Conservation (phyloP, 1,284 basidiomycete species). For the Melanopsichium pennsylvanicum region DNA sequence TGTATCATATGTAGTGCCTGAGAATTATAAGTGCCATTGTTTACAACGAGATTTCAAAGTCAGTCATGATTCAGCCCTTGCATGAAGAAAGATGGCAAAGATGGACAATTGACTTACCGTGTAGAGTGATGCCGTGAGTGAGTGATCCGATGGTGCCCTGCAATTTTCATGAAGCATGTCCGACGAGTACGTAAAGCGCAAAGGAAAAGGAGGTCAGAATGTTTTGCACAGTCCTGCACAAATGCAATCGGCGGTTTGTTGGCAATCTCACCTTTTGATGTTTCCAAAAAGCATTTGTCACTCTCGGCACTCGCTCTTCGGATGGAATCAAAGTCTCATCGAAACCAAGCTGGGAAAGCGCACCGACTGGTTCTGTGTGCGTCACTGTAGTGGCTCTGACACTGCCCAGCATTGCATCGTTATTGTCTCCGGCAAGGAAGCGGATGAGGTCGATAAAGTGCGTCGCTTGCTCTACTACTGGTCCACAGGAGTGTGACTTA, state of each 20-base stretch:
- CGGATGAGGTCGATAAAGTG: conserved; percentile 59
- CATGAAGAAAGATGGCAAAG: too few species aligned
- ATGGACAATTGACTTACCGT: conserved; percentile 23
- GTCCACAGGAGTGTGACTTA: conserved; percentile 52
- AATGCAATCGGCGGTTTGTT: too few species aligned
- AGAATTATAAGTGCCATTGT: too few species aligned
- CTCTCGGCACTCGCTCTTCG: conserved; percentile 29
- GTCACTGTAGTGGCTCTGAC: conserved; percentile 26
- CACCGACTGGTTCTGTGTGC: conserved; percentile 26
- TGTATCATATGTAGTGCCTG: conserved; percentile 30
- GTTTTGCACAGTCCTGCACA: too few species aligned
- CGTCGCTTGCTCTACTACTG: conserved; percentile 63
- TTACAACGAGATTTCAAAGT: too few species aligned
- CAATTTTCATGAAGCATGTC: too few species aligned
- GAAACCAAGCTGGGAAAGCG: conserved; percentile 28
- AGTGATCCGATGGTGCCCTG: conserved; percentile 35
- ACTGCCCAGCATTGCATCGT: conserved; percentile 19
- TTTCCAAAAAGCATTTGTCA: conserved; percentile 46
- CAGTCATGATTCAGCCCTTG: too few species aligned
- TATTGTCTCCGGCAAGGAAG: conserved; percentile 27
- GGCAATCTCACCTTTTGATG: conserved; percentile 21
- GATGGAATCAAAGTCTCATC: conserved; percentile 24
- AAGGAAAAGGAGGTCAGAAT: too few species aligned
- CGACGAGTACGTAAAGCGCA: too few species aligned
- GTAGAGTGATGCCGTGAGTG: conserved; percentile 40